Evolutionary conservation across 805 yeast genomes (phyloP).

Genomic region (Cyberlindnera sargentensis): DNA sequence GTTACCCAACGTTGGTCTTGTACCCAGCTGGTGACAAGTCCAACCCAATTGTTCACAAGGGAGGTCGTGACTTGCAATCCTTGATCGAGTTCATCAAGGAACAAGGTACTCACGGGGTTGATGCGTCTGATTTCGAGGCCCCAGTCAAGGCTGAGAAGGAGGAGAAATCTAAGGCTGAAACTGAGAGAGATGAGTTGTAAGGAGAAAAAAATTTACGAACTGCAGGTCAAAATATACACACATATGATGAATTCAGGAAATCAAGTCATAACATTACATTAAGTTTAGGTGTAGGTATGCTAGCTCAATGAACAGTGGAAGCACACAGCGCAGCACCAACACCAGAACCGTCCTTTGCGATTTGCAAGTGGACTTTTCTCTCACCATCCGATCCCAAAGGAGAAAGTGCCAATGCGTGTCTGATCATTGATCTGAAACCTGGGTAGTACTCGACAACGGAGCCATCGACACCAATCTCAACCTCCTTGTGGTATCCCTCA

Average conservation of each 20-base stretch:
- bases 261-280: no score
- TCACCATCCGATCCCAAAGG: constrained; percentile 70
- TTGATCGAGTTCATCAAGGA: constrained; percentile 66
- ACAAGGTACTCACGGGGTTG: constrained; percentile 57
- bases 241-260: no score
- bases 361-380: constrained; percentile 65
- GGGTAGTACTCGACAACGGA: constrained; percentile 92
- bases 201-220: background rate
- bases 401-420: constrained; percentile 68
- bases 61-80: constrained; percentile 67
- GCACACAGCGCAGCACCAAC: constrained; percentile 96
- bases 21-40: constrained; percentile 82
- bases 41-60: constrained; percentile 57
- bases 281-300: no score
- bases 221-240: no score
- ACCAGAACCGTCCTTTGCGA: constrained; percentile 94
- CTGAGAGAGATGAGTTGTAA: constrained; percentile 12
- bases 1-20: constrained; percentile 88
- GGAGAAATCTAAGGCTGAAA: constrained; percentile 3
- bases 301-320: constrained; percentile 3
- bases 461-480: constrained; percentile 95
- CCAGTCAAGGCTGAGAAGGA: constrained; percentile 14
- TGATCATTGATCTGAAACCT: constrained; percentile 70
- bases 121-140: constrained; percentile 37
- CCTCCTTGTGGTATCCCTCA: constrained; percentile 54